A percentile compares a stretch with the other conserved stretches of the same genome.
phyloP scores from a whole-genome alignment of 306 rosid species.

The Rubus parviflorus region DNA sequence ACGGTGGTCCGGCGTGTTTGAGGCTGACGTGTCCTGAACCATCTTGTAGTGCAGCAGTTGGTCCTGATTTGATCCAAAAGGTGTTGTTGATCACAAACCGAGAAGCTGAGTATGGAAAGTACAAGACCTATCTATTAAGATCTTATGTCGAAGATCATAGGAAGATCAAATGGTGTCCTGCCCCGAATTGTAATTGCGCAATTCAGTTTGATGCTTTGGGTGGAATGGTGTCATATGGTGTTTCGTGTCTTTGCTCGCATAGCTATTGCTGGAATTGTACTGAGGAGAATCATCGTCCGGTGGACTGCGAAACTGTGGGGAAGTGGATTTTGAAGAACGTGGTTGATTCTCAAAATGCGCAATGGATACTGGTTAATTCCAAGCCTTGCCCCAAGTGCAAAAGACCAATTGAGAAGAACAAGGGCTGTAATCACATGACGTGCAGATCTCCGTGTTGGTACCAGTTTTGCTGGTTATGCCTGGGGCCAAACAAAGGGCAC shows the following conservation, averaged over 20 bases:
- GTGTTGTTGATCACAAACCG: neutral
- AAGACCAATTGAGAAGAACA: neutral
- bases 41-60: neutral
- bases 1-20: neutral
- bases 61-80: neutral
- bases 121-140: neutral
- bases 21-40: conserved; percentile 12
- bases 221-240: neutral
- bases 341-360: neutral
- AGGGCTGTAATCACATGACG: neutral
- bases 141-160: neutral
- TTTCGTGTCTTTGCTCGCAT: neutral
- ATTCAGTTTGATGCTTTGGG: neutral
- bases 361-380: neutral
- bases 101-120: neutral
- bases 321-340: conserved; percentile 11
- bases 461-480: conserved; percentile 7
- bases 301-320: neutral
- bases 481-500: neutral
- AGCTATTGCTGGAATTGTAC: conserved; percentile 7
- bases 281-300: conserved; percentile 12
- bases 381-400: conserved; percentile 12
- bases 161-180: conserved; percentile 18
- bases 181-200: neutral
- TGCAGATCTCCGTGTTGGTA: neutral